phyloP scores from a whole-genome alignment of 805 yeast genomes.

The Saccharomycopsis babjevae region DNA sequence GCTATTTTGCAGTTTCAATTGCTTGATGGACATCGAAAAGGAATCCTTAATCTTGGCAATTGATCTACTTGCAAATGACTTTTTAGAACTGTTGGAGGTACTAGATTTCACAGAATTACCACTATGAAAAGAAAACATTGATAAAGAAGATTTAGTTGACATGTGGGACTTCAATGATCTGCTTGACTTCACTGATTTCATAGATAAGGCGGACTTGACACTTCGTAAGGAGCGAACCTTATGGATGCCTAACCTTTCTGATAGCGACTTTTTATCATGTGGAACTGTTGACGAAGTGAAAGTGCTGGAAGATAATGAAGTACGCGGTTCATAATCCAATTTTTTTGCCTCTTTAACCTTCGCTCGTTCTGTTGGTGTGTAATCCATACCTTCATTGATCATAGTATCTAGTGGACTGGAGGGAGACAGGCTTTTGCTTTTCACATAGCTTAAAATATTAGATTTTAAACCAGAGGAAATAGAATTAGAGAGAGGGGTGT shows the following conservation, averaged over 20 bases:
- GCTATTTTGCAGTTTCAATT: neutral
- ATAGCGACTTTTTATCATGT: neutral
- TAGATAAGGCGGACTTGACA: neutral
- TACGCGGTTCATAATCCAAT: neutral
- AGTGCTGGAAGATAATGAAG: neutral
- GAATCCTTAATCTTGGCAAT: conserved; percentile 13
- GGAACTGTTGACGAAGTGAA: neutral
- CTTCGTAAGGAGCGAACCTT: neutral
- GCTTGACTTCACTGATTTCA: neutral
- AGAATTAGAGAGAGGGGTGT: neutral
- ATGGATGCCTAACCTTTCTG: neutral
- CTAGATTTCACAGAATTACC: neutral
- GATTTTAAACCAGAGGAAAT: neutral
- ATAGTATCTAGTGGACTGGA: neutral
- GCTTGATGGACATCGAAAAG: conserved; percentile 2
- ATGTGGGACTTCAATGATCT: conserved; percentile 3
- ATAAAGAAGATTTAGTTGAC: conserved; percentile 3
- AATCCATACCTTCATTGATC: neutral
- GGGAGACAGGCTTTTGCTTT: neutral
- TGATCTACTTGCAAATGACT: conserved; percentile 10
- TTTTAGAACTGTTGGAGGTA: conserved; percentile 4
- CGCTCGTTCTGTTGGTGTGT: neutral
- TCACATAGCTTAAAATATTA: neutral
- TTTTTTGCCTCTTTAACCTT: neutral
- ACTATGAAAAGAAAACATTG: neutral